phyloP scores from a whole-genome alignment of 2,329 filamentous ascomycete species.

The Thielaviopsis populi region DNA sequence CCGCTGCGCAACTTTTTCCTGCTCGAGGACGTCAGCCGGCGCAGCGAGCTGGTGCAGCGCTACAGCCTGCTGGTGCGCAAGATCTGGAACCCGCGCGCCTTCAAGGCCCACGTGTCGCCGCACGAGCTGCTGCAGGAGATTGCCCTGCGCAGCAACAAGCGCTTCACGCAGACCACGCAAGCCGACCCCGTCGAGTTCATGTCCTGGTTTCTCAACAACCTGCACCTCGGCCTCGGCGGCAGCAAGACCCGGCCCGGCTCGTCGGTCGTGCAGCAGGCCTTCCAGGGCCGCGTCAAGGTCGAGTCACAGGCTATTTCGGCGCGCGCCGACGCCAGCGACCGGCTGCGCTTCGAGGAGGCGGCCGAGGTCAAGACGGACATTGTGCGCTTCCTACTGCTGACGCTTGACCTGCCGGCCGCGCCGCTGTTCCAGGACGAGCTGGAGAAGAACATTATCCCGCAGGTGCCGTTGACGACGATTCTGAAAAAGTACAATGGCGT shows the following conservation, averaged over 20 bases:
- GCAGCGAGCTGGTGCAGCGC: slow-evolving; percentile 66
- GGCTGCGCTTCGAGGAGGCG: slow-evolving; percentile 84
- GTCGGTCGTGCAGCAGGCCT: slow-evolving; percentile 80
- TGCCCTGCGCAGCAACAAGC: slow-evolving; percentile 75
- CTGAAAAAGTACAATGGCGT: slow-evolving; percentile 87
- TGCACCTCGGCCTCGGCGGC: slow-evolving; percentile 82
- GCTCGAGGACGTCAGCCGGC: slow-evolving; percentile 62
- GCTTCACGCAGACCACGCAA: slow-evolving; percentile 78
- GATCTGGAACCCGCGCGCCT: slow-evolving; percentile 93
- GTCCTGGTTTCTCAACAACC: slow-evolving; percentile 92
- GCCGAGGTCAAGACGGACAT: slow-evolving; percentile 62
- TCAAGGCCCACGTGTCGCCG: slow-evolving; percentile 91
- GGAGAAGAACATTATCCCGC: slow-evolving; percentile 91
- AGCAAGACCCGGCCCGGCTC: slow-evolving; percentile 72
- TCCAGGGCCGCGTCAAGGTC: slow-evolving; percentile 82
- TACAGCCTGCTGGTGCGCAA: slow-evolving; percentile 86
- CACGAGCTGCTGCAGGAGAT: slow-evolving; percentile 96
- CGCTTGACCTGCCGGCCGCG: slow-evolving; percentile 78
- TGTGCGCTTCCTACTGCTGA: slow-evolving; percentile 77
- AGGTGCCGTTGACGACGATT: slow-evolving; percentile 68
- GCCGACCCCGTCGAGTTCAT: slow-evolving; percentile 94
- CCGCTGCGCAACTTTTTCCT: slow-evolving; percentile 87
- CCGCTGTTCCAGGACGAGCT: slow-evolving; percentile 93
- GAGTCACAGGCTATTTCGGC: slow-evolving; percentile 91
- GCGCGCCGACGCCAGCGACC: slow-evolving; percentile 72